Evolutionary conservation across 2,329 filamentous ascomycete species (phyloP).

Genomic region (Aureobasidium zeae): DNA sequence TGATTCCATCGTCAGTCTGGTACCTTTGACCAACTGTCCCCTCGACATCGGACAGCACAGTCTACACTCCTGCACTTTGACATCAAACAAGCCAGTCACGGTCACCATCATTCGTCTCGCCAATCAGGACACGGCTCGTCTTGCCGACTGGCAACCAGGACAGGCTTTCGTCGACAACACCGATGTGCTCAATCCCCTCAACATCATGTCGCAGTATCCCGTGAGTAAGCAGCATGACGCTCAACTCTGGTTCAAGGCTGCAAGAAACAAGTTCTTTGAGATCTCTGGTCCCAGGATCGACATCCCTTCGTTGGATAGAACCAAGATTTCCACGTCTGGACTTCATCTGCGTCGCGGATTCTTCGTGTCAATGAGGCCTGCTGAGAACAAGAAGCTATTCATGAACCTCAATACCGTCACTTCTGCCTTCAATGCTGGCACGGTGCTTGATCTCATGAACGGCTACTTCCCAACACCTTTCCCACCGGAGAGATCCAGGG

Average conservation of each 20-base stretch:
- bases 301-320: neutral
- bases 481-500: neutral
- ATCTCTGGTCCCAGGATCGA: too few relatives aligned
- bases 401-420: conserved; percentile 20
- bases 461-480: neutral
- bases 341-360: conserved; percentile 14
- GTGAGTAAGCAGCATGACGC: neutral
- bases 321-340: neutral
- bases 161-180: neutral
- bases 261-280: neutral
- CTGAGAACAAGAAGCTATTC: neutral
- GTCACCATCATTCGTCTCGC: neutral
- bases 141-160: neutral
- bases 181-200: neutral
- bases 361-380: conserved; percentile 15
- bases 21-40: neutral
- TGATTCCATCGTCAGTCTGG: neutral
- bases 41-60: neutral
- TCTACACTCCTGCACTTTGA: neutral
- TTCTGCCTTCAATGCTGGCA: conserved; percentile 16
- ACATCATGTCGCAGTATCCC: neutral
- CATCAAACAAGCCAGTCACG: neutral
- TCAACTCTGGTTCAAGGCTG: neutral
- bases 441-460: neutral
- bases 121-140: neutral